Evolutionary conservation across 2,329 filamentous ascomycete genomes (phyloP).

Genomic region (Escovopsis sp.): DNA sequence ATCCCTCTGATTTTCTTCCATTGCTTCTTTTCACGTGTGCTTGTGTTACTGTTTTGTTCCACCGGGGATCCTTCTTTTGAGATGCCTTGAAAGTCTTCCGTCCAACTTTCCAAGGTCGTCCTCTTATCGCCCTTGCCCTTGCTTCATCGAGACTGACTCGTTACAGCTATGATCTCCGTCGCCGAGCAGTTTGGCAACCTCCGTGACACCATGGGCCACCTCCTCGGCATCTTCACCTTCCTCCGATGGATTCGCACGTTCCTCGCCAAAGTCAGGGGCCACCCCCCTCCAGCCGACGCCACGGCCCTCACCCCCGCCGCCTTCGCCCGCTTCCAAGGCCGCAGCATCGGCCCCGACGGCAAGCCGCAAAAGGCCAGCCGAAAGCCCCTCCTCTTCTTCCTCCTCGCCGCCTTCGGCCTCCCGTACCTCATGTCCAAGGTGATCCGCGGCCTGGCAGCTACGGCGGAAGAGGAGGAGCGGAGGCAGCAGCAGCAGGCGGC

Average conservation of each 20-base stretch:
- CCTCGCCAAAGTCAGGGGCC: conserved; percentile 82
- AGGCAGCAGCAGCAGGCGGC: conserved; percentile 35
- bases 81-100: too few species aligned
- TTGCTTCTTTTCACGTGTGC: too few species aligned
- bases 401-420: conserved; percentile 84
- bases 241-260: conserved; percentile 89
- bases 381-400: conserved; percentile 93
- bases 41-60: too few species aligned
- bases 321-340: conserved; percentile 79
- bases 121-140: neutral
- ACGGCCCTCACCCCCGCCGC: conserved; percentile 76
- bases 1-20: too few species aligned
- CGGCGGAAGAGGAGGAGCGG: conserved; percentile 68
- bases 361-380: conserved; percentile 61
- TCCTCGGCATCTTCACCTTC: conserved; percentile 87
- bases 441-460: conserved; percentile 68
- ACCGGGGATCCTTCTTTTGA: too few species aligned
- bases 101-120: too few species aligned
- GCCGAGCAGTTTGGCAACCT: conserved; percentile 94
- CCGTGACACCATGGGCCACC: conserved; percentile 80
- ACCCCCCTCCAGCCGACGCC: conserved; percentile 75
- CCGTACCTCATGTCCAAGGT: conserved; percentile 96
- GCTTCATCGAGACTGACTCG: neutral
- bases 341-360: conserved; percentile 43
- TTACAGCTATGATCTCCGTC: conserved; percentile 84